Conservation (phyloP, 306 rosid genomes). For the Rosa multiflora region DNA sequence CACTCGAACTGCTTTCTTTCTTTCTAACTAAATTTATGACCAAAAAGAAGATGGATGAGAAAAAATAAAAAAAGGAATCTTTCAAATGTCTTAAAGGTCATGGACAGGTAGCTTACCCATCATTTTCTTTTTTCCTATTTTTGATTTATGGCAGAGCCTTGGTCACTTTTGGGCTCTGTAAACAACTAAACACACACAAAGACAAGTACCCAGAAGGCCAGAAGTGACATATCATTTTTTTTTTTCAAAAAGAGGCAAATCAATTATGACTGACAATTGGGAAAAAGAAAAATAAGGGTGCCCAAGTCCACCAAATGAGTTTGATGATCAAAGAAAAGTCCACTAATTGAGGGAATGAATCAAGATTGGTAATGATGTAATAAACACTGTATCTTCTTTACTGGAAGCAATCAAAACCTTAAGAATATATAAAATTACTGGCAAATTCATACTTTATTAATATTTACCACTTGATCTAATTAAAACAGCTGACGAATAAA, state of each 20-base stretch:
- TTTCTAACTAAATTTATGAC: not conserved
- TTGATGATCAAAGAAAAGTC: not conserved
- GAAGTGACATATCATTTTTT: not conserved
- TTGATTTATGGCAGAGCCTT: not conserved
- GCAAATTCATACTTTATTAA: not conserved
- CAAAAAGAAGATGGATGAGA: not conserved
- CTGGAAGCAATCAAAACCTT: not conserved
- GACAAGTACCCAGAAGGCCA: not conserved
- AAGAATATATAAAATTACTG: not conserved
- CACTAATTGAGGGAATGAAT: conserved; percentile 2
- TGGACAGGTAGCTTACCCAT: conserved; percentile 27
- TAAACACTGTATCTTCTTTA: not conserved
- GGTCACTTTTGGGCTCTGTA: not conserved
- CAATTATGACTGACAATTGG: conserved; percentile 3
- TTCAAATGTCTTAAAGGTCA: conserved; percentile 6
- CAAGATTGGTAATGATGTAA: not conserved
- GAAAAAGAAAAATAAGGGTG: not conserved
- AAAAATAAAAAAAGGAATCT: not conserved
- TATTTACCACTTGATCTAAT: not conserved
- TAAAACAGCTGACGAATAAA: not conserved
- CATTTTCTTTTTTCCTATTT: conserved; percentile 4
- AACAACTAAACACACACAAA: not conserved
- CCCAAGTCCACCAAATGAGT: not conserved
- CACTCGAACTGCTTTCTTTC: not conserved
- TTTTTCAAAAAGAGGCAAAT: not conserved